A percentile compares a stretch with the other conserved stretches of the same genome.
phyloP scores from a whole-genome alignment of 1,284 basidiomycete species.

The Agaricales sp. region DNA sequence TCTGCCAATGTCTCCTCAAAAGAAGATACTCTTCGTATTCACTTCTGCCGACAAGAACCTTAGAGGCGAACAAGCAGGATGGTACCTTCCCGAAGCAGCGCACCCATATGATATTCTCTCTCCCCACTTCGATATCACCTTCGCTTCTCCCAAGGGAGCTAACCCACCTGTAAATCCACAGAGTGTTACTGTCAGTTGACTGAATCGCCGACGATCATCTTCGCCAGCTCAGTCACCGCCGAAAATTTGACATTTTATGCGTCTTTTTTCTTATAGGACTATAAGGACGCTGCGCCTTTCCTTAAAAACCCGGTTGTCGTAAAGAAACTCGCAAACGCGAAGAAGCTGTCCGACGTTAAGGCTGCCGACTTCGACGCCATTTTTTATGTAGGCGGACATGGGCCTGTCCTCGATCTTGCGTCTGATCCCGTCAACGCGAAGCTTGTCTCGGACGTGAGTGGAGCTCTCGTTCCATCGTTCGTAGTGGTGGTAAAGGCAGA shows the following conservation, averaged over 20 bases:
- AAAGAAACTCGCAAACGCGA: constrained; percentile 47
- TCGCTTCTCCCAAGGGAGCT: constrained; percentile 62
- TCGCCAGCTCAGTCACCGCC: neutral
- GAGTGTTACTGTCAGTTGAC: constrained; percentile 32
- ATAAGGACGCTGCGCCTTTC: constrained; percentile 55
- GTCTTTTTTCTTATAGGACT: constrained; percentile 57
- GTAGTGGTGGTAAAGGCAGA: neutral
- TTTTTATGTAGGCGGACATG: constrained; percentile 74
- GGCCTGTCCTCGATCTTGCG: constrained; percentile 62
- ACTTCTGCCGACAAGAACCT: constrained; percentile 62
- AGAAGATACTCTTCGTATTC: constrained; percentile 58
- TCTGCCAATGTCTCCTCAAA: neutral
- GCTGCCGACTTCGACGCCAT: constrained; percentile 58
- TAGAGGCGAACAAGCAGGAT: constrained; percentile 40
- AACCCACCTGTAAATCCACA: constrained; percentile 61
- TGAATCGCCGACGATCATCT: constrained; percentile 11
- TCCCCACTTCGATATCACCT: constrained; percentile 42
- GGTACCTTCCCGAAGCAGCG: constrained; percentile 63
- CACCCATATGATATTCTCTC: constrained; percentile 71
- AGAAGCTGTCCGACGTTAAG: constrained; percentile 52
- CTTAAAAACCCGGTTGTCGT: constrained; percentile 48
- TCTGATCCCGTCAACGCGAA: constrained; percentile 45
- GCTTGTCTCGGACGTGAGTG: constrained; percentile 43
- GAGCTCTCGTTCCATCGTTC: neutral
- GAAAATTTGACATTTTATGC: constrained; percentile 21